These are phyloP conservation scores for Rhinocladiella mackenziei DNA, from an alignment of 2,329 filamentous ascomycete species.

Conservation along the genomic window DNA sequence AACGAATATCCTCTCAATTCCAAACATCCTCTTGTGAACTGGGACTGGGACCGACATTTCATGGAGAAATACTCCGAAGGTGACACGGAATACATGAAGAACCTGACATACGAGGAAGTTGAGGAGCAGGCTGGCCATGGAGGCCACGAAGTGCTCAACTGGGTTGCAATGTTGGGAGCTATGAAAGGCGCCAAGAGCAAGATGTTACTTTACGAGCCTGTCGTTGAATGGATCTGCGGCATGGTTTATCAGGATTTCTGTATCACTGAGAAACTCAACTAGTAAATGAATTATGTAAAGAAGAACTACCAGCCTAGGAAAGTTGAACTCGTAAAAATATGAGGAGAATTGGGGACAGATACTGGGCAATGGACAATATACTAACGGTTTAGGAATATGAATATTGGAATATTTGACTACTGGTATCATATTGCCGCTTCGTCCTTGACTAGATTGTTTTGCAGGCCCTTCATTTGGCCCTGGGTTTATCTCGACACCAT, in stretches of 20 bases:
- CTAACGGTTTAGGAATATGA: no score
- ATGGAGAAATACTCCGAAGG: slow-evolving; percentile 28
- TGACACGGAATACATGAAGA: slow-evolving; percentile 27
- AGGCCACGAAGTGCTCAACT: slow-evolving; percentile 29
- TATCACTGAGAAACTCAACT: slow-evolving; percentile 7
- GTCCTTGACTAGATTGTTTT: no score
- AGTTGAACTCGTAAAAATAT: no score
- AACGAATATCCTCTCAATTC: slow-evolving; percentile 34
- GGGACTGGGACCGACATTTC: slow-evolving; percentile 32
- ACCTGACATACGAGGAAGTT: slow-evolving; percentile 27
- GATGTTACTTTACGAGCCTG: slow-evolving; percentile 18
- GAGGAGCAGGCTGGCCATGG: slow-evolving; percentile 28
- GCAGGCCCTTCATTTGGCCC: no score
- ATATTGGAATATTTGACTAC: no score
- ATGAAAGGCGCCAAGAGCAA: slow-evolving; percentile 16
- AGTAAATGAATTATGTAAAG: no score
- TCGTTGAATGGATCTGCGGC: slow-evolving; percentile 20
- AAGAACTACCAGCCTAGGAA: no score
- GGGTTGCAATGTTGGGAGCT: slow-evolving; percentile 23
- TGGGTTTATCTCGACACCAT: no score
- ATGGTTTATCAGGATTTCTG: slow-evolving; percentile 20
- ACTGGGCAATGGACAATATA: no score
- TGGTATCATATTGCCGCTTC: no score
- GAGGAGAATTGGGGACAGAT: no score
- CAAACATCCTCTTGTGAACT: slow-evolving; percentile 34